Evolutionary conservation across 2,329 filamentous ascomycete genomes (phyloP).

Genomic region (Colletotrichum sp.): DNA sequence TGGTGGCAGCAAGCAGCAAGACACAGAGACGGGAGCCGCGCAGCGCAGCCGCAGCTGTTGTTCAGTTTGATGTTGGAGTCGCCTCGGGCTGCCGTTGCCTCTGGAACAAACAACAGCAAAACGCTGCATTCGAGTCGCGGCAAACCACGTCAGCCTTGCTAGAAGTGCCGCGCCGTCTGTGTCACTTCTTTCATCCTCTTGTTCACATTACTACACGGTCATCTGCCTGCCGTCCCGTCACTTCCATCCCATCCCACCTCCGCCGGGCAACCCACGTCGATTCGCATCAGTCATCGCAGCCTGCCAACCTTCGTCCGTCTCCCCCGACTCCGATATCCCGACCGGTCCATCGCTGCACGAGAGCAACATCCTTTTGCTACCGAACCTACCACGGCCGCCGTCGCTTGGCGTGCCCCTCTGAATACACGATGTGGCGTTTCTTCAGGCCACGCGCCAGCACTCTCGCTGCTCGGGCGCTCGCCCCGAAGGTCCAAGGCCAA

Average conservation of each 20-base stretch:
- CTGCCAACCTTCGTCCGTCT: neutral
- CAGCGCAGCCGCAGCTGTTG: neutral
- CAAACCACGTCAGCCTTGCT: neutral
- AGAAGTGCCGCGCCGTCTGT: neutral
- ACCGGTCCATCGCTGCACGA: neutral
- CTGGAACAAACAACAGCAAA: neutral
- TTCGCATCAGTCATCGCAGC: neutral
- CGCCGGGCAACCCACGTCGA: neutral
- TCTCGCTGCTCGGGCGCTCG: constrained; percentile 12
- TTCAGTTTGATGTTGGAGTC: neutral
- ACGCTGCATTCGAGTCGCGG: neutral
- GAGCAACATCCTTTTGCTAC: neutral
- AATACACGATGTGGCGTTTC: constrained; percentile 12
- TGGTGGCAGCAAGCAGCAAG: neutral
- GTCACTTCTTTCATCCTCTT: neutral
- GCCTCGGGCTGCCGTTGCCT: neutral
- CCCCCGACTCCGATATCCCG: neutral
- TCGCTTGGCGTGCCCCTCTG: constrained; percentile 3
- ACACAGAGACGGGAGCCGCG: neutral
- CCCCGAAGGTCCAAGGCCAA: neutral
- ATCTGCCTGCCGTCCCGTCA: neutral
- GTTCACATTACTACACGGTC: neutral
- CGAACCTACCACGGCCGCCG: neutral
- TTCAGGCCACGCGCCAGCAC: constrained; percentile 13
- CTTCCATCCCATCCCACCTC: neutral